phyloP scores from a whole-genome alignment of 1,284 basidiomycete genomes.

The Fomitopsis palustris region DNA sequence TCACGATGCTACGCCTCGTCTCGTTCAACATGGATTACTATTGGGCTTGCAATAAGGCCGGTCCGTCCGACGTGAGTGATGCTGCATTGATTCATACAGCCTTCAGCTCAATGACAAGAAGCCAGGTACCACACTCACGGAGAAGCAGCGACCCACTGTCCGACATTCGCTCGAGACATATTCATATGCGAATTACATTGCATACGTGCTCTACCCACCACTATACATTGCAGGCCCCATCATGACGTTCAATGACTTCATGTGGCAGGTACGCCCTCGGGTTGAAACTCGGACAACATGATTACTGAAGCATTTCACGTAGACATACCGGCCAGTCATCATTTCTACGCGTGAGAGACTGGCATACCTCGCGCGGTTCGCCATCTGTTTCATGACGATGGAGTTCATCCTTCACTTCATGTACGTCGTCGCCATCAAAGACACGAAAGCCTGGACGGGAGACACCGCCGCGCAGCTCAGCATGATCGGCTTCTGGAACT shows the following conservation, averaged over 20 bases:
- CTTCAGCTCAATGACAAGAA: conserved; percentile 17
- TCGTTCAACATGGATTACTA: conserved; percentile 93
- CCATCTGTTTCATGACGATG: conserved; percentile 77
- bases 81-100: not conserved
- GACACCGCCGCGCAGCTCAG: conserved; percentile 79
- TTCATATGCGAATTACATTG: conserved; percentile 55
- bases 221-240: conserved; percentile 97
- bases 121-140: conserved; percentile 35
- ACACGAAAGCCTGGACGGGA: conserved; percentile 72
- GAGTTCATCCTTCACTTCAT: conserved; percentile 92
- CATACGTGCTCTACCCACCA: conserved; percentile 87
- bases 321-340: conserved; percentile 54
- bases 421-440: conserved; percentile 97
- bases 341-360: conserved; percentile 35
- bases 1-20: conserved; percentile 92
- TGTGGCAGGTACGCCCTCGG: conserved; percentile 68
- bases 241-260: conserved; percentile 94
- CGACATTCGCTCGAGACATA: conserved; percentile 50
- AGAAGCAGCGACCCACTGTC: conserved; percentile 55
- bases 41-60: conserved; percentile 61
- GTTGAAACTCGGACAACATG: not conserved
- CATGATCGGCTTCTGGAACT: conserved; percentile 97
- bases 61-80: conserved; percentile 40
- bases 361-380: conserved; percentile 73
- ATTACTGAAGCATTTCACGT: not conserved